Base-by-base conservation (phyloP, 2,329 filamentous ascomycete species). In the Tolypocladium tundrense region DNA sequence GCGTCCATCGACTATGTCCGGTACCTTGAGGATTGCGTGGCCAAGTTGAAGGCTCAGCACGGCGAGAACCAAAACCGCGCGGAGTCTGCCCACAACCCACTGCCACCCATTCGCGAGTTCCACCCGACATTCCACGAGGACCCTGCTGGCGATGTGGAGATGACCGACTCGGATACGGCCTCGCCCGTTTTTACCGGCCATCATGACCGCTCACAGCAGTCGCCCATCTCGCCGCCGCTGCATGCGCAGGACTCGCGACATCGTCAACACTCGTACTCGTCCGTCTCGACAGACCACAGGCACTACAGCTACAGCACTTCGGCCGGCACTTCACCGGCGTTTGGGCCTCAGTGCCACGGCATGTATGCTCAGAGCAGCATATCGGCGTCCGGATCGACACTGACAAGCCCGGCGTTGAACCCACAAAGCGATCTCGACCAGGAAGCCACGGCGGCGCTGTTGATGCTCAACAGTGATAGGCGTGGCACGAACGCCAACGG, bases 1-100 rank as follows among this genome's bases (percentile, higher is more conserved):
- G 93, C 93, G 6, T 94, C 91, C 53, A 97, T 97, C 60, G 94
- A 97, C 66, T 97, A 99, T 66, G 85, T 97, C 62, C 88, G 90
- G 60, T 99, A 99, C 69, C 82, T 99, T 16, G 90, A 97, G 70
- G 87, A 91, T 69, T 97, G 93, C 67, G 85, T 97, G 42, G 73
- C 80, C 39, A 88, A 93, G 67, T 79, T 97, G 57, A 91, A 96
- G 70, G 80, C 80, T 6, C 79, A 81, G 59, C 73, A 74, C 58
- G 71, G 74, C 42, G 72, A 72, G 40, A 65, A 69, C 31, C 66
- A 61, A 35, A 60, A 53, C 51, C 63, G 60, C 42, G 63, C 65
- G 4, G 67, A 70, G 43, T 67, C 70, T 41, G 60, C 64, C 21
- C 66, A 64, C 52, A 66, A 65, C 53, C 62, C 67, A 24, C 61